Percentiles rank a stretch among this genome's conserved stretches.
These are phyloP conservation scores for Gynochthodes officinalis DNA, from an alignment of 257 asterid genomes.

Conservation along the genomic window DNA sequence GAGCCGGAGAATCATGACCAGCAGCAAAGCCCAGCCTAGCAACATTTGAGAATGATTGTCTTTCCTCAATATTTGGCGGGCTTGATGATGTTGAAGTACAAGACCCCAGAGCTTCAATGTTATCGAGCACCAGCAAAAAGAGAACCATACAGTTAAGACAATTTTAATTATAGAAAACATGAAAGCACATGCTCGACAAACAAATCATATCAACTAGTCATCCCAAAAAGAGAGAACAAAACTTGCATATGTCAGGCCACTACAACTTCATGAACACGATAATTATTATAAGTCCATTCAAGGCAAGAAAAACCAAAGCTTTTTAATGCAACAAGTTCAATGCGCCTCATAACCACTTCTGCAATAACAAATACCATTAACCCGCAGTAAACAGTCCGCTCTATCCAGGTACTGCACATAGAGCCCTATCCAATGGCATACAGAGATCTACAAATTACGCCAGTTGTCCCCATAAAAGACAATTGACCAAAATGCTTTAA, in stretches of 20 bases:
- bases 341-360: background rate
- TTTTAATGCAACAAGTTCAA: background rate
- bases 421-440: background rate
- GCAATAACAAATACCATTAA: background rate
- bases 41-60: slow-evolving; percentile 66
- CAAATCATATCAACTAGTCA: background rate
- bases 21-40: slow-evolving; percentile 97
- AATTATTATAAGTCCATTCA: background rate
- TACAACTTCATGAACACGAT: background rate
- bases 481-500: too few relatives aligned
- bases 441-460: background rate
- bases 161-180: background rate
- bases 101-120: slow-evolving; percentile 67
- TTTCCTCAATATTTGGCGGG: slow-evolving; percentile 51
- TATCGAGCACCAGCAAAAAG: slow-evolving; percentile 20
- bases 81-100: slow-evolving; percentile 50
- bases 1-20: slow-evolving; percentile 74
- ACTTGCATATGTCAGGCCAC: background rate
- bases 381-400: background rate
- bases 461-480: too few relatives aligned
- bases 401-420: too few relatives aligned
- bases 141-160: slow-evolving; percentile 14
- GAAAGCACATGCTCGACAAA: background rate
- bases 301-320: background rate
- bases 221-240: background rate